Evolutionary conservation across 2,329 filamentous ascomycete species (phyloP).

Genomic region (Clarireedia paspali): DNA sequence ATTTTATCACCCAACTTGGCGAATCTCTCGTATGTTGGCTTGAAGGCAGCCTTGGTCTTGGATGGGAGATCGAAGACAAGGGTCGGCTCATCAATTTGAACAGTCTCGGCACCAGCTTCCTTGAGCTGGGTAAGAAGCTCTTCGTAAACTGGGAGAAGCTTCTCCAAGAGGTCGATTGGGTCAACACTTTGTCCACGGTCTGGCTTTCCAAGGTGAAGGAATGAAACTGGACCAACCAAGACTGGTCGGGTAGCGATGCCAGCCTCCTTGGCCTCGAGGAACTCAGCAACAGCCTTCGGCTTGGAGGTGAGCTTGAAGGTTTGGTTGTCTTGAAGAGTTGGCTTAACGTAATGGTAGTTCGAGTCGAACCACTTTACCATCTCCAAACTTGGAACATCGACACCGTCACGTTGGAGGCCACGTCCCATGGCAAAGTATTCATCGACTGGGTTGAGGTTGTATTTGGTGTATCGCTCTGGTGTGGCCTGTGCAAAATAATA

Average conservation of each 20-base stretch:
- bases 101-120: constrained; percentile 88
- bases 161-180: constrained; percentile 88
- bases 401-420: constrained; percentile 90
- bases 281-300: constrained; percentile 92
- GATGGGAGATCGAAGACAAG: constrained; percentile 88
- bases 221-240: constrained; percentile 90
- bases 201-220: constrained; percentile 96
- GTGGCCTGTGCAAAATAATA: constrained; percentile 52
- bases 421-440: constrained; percentile 99
- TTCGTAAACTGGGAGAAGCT: constrained; percentile 90
- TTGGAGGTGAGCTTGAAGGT: constrained; percentile 79
- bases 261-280: constrained; percentile 95
- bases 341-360: constrained; percentile 99
- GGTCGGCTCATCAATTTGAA: constrained; percentile 97
- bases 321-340: constrained; percentile 94
- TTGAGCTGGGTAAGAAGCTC: constrained; percentile 91
- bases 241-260: constrained; percentile 90
- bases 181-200: constrained; percentile 90
- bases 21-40: constrained; percentile 92
- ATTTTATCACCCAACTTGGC: constrained; percentile 67
- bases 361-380: constrained; percentile 99
- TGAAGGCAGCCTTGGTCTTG: constrained; percentile 94
- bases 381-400: constrained; percentile 91
- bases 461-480: constrained; percentile 87
- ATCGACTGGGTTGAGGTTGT: constrained; percentile 81